Conservation (phyloP, 2,329 filamentous ascomycete species). For the Dactylellina parvicollis region DNA sequence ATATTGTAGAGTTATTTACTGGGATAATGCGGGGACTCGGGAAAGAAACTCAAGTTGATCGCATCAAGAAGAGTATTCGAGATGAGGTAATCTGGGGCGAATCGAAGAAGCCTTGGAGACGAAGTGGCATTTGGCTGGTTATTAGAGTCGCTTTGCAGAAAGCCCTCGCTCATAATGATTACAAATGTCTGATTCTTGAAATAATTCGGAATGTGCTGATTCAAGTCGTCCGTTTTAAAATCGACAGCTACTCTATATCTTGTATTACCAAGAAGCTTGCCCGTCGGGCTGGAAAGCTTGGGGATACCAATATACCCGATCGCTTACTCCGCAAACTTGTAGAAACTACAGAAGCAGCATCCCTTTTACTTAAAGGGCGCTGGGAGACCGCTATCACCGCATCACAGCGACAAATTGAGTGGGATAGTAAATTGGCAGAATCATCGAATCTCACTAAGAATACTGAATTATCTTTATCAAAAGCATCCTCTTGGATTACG, state of each 20-base stretch:
- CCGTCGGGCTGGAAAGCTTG: conserved; percentile 64
- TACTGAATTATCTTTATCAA: not conserved
- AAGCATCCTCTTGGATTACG: not conserved
- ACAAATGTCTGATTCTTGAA: conserved; percentile 60
- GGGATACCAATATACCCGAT: conserved; percentile 63
- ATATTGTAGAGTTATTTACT: conserved; percentile 67
- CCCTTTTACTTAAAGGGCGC: not conserved
- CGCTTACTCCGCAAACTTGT: not conserved
- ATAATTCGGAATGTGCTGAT: conserved; percentile 58
- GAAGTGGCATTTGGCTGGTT: conserved; percentile 67
- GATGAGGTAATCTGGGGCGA: conserved; percentile 66
- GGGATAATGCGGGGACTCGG: conserved; percentile 63
- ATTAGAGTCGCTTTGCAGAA: conserved; percentile 66
- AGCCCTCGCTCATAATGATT: conserved; percentile 10
- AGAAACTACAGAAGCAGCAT: not conserved
- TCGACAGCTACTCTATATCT: conserved; percentile 55
- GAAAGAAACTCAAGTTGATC: conserved; percentile 3
- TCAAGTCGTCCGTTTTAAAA: conserved; percentile 46
- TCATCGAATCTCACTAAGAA: not conserved
- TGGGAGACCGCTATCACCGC: conserved; percentile 6
- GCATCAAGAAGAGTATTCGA: conserved; percentile 66
- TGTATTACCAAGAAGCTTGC: conserved; percentile 56
- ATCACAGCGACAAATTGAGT: conserved; percentile 11
- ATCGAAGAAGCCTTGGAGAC: conserved; percentile 62
- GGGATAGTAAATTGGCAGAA: not conserved